Percentiles rank a stretch among this genome's conserved stretches.
Evolutionary conservation across 495 filamentous ascomycete genomes (phyloP).

Genomic region (Pyrenopolyporus hunteri): DNA sequence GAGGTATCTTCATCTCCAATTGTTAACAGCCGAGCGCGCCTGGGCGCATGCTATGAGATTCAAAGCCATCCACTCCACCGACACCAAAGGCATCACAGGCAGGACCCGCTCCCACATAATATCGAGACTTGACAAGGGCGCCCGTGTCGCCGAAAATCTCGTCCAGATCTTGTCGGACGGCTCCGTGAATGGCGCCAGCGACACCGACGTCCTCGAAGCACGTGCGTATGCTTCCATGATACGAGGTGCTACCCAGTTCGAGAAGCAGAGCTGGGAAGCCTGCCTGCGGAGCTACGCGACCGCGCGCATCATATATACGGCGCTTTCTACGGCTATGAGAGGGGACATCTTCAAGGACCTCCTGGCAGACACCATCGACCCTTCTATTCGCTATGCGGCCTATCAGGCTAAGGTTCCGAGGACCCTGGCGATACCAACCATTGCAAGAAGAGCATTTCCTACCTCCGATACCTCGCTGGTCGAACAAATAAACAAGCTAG

Average conservation of each 20-base stretch:
- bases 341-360: conserved; percentile 84
- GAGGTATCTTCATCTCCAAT: conserved; percentile 79
- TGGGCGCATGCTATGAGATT: conserved; percentile 97
- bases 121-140: conserved; percentile 82
- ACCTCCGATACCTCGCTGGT: conserved; percentile 66
- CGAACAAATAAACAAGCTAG: conserved; percentile 70
- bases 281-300: conserved; percentile 78
- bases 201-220: conserved; percentile 81
- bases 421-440: conserved; percentile 75
- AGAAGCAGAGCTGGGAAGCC: conserved; percentile 83
- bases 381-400: conserved; percentile 90
- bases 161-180: conserved; percentile 67
- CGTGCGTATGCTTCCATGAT: conserved; percentile 80
- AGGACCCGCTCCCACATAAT: conserved; percentile 84
- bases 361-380: conserved; percentile 83
- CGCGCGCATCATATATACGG: conserved; percentile 80
- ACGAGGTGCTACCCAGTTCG: conserved; percentile 75
- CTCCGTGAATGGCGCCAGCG: conserved; percentile 63
- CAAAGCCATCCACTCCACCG: conserved; percentile 81
- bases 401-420: conserved; percentile 87
- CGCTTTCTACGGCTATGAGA: conserved; percentile 63
- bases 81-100: conserved; percentile 77
- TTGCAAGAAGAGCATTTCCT: conserved; percentile 78
- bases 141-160: conserved; percentile 70
- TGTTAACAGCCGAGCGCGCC: conserved; percentile 87